Percentiles rank a stretch among this genome's conserved stretches.
Evolutionary conservation across 148 eudicot species (phyloP).

Genomic region (Rhododendron mucronatum): DNA sequence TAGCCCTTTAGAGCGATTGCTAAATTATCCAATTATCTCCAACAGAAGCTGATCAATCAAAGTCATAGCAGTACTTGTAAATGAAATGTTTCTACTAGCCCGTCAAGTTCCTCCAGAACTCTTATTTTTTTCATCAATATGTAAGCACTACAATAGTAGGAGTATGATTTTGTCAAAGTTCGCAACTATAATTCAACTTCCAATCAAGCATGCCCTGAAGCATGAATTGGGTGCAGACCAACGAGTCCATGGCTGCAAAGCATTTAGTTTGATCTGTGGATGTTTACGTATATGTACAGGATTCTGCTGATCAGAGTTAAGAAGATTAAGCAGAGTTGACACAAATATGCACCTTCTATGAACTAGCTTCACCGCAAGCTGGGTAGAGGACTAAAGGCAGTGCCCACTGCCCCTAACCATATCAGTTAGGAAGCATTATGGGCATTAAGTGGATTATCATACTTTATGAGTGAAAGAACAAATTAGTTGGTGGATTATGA

Average conservation of each 20-base stretch:
- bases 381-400: constrained; percentile 5
- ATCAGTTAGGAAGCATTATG: background rate
- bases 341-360: background rate
- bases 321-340: background rate
- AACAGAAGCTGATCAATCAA: background rate
- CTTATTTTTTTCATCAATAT: background rate
- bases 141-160: background rate
- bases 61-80: background rate
- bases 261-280: background rate
- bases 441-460: background rate
- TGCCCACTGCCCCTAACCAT: constrained; percentile 12
- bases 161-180: background rate
- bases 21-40: background rate
- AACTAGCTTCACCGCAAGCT: constrained; percentile 18
- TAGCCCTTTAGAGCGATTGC: background rate
- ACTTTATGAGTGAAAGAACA: background rate
- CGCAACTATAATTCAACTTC: background rate
- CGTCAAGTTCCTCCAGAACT: background rate
- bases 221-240: background rate
- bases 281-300: background rate
- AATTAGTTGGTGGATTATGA: background rate
- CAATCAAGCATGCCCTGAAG: background rate
- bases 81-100: background rate
- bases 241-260: background rate
- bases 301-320: background rate